Conservation (phyloP, 768 basidiomycete species). For the Tephrocybe sp. region DNA sequence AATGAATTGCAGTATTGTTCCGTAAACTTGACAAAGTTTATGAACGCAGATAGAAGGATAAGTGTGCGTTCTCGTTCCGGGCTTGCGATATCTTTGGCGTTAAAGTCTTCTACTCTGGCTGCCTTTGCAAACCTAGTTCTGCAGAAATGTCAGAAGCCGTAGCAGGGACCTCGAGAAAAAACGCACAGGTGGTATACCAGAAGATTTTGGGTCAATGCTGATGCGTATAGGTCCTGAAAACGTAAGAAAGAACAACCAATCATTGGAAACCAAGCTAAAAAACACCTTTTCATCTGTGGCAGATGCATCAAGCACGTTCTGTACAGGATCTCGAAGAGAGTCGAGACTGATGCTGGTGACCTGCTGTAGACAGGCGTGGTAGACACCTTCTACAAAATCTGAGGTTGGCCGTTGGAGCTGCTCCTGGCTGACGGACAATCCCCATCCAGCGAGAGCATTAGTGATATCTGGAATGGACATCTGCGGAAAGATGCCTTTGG, state of each 20-base stretch:
- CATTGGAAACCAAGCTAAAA: background rate
- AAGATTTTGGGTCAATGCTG: conserved; percentile 59
- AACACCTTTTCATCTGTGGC: conserved; percentile 56
- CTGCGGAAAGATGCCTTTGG: conserved; percentile 58
- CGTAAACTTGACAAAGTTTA: conserved; percentile 91
- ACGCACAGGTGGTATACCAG: conserved; percentile 69
- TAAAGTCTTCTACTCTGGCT: conserved; percentile 76
- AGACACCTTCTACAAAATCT: conserved; percentile 71
- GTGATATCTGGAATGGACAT: conserved; percentile 67
- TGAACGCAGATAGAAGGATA: conserved; percentile 78
- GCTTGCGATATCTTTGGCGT: conserved; percentile 64
- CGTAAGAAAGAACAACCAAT: background rate
- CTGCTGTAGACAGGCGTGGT: conserved; percentile 68
- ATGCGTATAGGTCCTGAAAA: conserved; percentile 61
- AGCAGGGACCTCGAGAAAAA: background rate
- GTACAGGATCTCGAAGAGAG: conserved; percentile 54
- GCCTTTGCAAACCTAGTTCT: conserved; percentile 72
- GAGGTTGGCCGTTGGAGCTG: conserved; percentile 65
- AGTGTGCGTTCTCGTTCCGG: conserved; percentile 78
- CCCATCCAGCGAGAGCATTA: conserved; percentile 64
- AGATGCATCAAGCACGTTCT: conserved; percentile 49
- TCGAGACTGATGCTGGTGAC: conserved; percentile 64
- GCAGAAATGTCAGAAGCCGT: conserved; percentile 5
- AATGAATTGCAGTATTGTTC: conserved; percentile 66
- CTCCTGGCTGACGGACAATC: conserved; percentile 60